Conservation (phyloP, 331 rosid genomes). For the Phaseolus coccineus region DNA sequence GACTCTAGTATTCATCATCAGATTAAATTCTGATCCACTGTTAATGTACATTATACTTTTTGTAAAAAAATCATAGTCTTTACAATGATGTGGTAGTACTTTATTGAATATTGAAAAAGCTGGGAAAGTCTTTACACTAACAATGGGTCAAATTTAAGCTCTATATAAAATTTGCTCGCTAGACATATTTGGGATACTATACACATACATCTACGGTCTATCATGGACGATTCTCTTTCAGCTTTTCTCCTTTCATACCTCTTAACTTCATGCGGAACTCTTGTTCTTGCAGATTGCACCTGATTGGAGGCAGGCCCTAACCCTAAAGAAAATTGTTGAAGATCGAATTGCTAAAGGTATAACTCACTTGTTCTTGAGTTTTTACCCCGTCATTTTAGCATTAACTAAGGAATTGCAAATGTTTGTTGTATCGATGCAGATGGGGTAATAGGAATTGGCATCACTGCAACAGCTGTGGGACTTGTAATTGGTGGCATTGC, state of each 20-base stretch:
- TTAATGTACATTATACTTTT: not conserved
- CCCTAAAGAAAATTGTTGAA: slow-evolving; percentile 71
- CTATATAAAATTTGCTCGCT: not conserved
- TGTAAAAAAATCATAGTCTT: not conserved
- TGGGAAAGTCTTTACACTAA: slow-evolving; percentile 4
- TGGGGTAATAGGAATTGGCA: slow-evolving; percentile 94
- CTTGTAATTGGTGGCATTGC: slow-evolving; percentile 88
- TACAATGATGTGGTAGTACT: slow-evolving; percentile 19
- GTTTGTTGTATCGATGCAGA: slow-evolving; percentile 58
- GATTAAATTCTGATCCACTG: slow-evolving; percentile 12
- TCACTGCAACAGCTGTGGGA: slow-evolving; percentile 88
- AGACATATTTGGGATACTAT: slow-evolving; percentile 23
- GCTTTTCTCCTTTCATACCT: not conserved
- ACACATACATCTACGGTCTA: not conserved
- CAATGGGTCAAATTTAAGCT: slow-evolving; percentile 1
- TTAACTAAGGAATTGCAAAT: slow-evolving; percentile 17
- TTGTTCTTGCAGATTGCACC: slow-evolving; percentile 78
- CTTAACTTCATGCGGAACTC: not conserved
- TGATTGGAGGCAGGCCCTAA: slow-evolving; percentile 92
- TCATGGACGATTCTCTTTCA: slow-evolving; percentile 25
- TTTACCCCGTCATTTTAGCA: not conserved
- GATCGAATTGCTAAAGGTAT: slow-evolving; percentile 79
- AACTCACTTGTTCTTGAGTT: slow-evolving; percentile 8
- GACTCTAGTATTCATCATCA: not conserved
- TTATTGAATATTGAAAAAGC: slow-evolving; percentile 25